Conservation (phyloP, 2,329 filamentous ascomycete species). For the Nemania bipapillata region DNA sequence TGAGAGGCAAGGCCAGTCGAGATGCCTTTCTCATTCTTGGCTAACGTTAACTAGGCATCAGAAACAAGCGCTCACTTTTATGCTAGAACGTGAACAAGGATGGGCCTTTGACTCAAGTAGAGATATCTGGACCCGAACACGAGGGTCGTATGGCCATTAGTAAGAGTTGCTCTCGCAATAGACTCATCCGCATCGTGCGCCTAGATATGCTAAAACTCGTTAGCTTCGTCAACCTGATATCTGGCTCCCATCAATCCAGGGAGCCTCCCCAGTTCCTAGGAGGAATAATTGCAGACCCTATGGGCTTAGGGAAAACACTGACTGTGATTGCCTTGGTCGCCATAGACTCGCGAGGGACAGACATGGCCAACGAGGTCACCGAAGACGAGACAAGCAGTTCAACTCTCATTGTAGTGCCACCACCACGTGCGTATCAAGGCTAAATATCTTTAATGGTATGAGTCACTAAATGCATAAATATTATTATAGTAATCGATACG, state of each 20-base stretch:
- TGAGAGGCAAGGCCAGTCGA: not conserved
- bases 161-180: not conserved
- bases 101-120: conserved; percentile 25
- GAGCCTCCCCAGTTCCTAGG: conserved; percentile 51
- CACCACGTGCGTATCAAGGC: conserved; percentile 6
- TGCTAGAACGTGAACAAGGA: conserved; percentile 22
- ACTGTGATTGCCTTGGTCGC: conserved; percentile 56
- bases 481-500: conserved; percentile 51
- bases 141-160: conserved; percentile 14
- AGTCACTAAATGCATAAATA: not conserved
- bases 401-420: conserved; percentile 17
- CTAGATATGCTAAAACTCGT: not conserved
- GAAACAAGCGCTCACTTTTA: conserved; percentile 21
- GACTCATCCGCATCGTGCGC: not conserved
- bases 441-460: not conserved
- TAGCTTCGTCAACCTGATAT: conserved; percentile 18
- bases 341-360: not conserved
- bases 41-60: conserved; percentile 13
- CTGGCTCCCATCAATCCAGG: conserved; percentile 14
- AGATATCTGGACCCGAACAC: conserved; percentile 17
- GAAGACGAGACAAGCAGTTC: conserved; percentile 5
- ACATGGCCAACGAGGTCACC: not conserved
- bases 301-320: conserved; percentile 61
- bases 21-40: not conserved
- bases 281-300: conserved; percentile 59